Base-by-base conservation (phyloP, 768 basidiomycete species). In the Suillus bovinus region DNA sequence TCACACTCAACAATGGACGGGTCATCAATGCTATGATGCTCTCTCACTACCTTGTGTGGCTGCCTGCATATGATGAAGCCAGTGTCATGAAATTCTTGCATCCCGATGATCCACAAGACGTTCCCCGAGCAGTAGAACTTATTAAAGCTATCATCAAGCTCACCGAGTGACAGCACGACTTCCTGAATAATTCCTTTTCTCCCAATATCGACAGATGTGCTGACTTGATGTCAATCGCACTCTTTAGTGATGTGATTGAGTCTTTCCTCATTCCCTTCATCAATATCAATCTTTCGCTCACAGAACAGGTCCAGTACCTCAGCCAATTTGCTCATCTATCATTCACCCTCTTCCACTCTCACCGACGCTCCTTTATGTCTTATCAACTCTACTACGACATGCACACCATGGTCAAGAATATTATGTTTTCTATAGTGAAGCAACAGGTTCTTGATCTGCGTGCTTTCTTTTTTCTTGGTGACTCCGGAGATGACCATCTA, bases 361-460 rank as follows among this genome's bases (percentile, higher is more conserved):
- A 44, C 42, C 3, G 10, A n/a, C 4, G n/a, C n/a, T 20, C 20
- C 8, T 44, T 44, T 8, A n/a, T 44, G 20, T 44, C 42, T n/a
- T 10, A 44, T 44, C n/a, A 44, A 44, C 20, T 44, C 1, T 44
- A 44, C 42, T 63, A 66, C 13, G 72, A 78, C 55, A 39, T 67
- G 0, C 71, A 75, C 58, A 64, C 69, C 8, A 75, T 71, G 67
- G 66, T 76, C 22, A 69, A 70, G 31, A 73, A 68, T 39, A 66
- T 71, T 22, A 20, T 59, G 4, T 65, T 65, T 42, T 62, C 47
- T 8, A 44, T 58, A 20, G 61, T 57, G 1, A 65, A 63, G 70
- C 36, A 61, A 72, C 59, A 67, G 60, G 4, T 61, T 65, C 76
- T 64, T 64, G 62, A 1, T 17, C 52, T 39, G 5, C 14, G 5